Percentiles rank a stretch among this genome's conserved stretches.
These are phyloP conservation scores for Aspergillus glaucus DNA, from an alignment of 2,329 filamentous ascomycete genomes.

Conservation along the genomic window DNA sequence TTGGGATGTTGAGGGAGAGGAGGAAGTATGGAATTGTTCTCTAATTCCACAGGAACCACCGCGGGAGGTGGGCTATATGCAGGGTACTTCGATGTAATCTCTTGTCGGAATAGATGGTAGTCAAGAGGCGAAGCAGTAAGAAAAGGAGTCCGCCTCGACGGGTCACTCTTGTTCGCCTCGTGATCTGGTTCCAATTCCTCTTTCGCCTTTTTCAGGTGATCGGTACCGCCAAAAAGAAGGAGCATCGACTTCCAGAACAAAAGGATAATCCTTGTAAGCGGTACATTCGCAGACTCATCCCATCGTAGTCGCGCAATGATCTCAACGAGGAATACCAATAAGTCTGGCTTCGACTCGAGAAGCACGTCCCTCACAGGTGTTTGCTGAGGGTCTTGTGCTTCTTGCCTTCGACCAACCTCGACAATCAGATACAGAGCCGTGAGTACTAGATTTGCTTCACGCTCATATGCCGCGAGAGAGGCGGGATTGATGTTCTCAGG, in stretches of 20 bases:
- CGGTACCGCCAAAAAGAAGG: constrained; percentile 73
- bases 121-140: constrained; percentile 92
- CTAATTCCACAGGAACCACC: constrained; percentile 75
- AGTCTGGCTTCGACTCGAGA: constrained; percentile 57
- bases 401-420: constrained; percentile 35
- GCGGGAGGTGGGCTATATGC: constrained; percentile 87
- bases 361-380: constrained; percentile 23
- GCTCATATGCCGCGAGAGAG: constrained; percentile 31
- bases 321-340: constrained; percentile 67
- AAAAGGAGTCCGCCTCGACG: constrained; percentile 60
- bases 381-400: constrained; percentile 17
- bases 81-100: constrained; percentile 96
- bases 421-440: constrained; percentile 39
- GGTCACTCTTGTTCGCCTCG: constrained; percentile 40
- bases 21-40: constrained; percentile 85
- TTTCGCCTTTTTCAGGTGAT: constrained; percentile 69
- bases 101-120: constrained; percentile 92
- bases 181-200: constrained; percentile 53
- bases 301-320: constrained; percentile 63
- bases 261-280: constrained; percentile 66
- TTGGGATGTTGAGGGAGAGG: constrained; percentile 70
- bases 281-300: constrained; percentile 52
- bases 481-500: constrained; percentile 27
- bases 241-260: constrained; percentile 89
- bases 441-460: constrained; percentile 37